These are phyloP conservation scores for Russula lepida DNA, from an alignment of 768 basidiomycete species.

Conservation along the genomic window DNA sequence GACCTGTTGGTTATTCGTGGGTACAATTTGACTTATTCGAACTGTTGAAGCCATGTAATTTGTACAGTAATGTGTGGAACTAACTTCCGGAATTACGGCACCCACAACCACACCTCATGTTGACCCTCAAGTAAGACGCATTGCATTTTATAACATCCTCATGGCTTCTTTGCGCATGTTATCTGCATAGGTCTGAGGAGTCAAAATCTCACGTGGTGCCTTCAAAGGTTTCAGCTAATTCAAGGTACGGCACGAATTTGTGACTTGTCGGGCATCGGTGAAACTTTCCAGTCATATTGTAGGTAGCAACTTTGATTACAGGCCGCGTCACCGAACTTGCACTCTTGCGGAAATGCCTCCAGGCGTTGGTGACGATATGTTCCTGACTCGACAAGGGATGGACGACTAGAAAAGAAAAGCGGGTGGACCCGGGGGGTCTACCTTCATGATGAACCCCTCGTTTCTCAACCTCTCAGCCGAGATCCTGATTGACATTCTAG, in stretches of 20 bases:
- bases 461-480: slow-evolving; percentile 5
- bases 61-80: too few relatives aligned
- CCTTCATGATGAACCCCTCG: background rate
- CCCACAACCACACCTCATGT: background rate
- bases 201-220: background rate
- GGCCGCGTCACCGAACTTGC: background rate
- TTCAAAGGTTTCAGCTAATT: background rate
- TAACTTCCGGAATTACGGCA: background rate
- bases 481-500: slow-evolving; percentile 4
- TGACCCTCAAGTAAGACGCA: background rate
- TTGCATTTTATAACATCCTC: background rate
- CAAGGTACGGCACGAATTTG: background rate
- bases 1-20: background rate
- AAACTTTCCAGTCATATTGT: background rate
- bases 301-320: background rate
- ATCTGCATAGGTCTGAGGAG: background rate
- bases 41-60: background rate
- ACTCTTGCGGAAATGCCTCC: background rate
- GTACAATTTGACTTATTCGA: background rate
- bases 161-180: background rate
- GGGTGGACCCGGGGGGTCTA: background rate
- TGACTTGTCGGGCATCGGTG: background rate
- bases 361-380: background rate
- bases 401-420: background rate
- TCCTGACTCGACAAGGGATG: background rate